Conservation (phyloP, 2,329 filamentous ascomycete genomes). For the Pestalotiopsis sp. region DNA sequence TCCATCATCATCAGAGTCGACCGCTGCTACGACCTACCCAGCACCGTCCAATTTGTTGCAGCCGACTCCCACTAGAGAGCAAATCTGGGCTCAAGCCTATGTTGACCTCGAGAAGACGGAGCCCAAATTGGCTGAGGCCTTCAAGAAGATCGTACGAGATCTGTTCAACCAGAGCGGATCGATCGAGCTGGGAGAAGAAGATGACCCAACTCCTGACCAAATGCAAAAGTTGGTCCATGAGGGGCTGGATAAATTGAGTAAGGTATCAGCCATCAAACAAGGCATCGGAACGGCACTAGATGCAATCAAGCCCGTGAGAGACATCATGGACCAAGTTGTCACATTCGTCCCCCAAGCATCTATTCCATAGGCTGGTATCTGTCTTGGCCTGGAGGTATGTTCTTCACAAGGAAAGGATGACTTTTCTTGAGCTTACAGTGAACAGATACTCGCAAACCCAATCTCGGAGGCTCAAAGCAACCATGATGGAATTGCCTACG, state of each 20-base stretch:
- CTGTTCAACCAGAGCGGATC: conserved; percentile 24
- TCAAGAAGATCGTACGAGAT: conserved; percentile 25
- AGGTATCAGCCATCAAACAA: neutral
- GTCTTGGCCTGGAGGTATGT: conserved; percentile 1
- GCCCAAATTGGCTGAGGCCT: conserved; percentile 24
- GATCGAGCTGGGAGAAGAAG: neutral
- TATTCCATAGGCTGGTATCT: neutral
- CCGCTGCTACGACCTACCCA: too few relatives aligned
- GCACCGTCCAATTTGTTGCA: neutral
- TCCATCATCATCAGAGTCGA: too few relatives aligned
- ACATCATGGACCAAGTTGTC: neutral
- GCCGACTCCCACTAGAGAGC: conserved; percentile 7
- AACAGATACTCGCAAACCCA: neutral
- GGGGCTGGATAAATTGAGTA: neutral
- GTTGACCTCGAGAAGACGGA: conserved; percentile 26
- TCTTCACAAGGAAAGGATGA: fast-evolving
- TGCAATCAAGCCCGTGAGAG: neutral
- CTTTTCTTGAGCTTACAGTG: neutral
- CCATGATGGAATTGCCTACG: neutral
- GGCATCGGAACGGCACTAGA: neutral
- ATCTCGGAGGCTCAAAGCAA: neutral
- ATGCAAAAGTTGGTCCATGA: neutral
- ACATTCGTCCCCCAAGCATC: neutral
- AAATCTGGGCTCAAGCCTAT: conserved; percentile 24
- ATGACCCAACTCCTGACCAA: neutral